Evolutionary conservation across 805 yeast genomes (phyloP).

Genomic region (Nadsonia fulvescens): DNA sequence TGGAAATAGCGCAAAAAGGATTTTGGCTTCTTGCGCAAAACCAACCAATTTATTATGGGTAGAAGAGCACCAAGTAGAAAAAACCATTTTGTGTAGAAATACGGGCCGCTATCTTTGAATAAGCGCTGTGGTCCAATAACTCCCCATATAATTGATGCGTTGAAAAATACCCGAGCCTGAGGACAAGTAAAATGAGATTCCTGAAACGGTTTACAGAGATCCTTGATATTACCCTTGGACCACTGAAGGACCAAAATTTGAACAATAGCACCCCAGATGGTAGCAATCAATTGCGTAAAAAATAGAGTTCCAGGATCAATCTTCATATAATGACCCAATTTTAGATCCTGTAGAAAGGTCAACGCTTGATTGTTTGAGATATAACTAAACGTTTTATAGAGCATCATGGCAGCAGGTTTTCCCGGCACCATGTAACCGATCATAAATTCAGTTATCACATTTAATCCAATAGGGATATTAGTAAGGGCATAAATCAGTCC

Average conservation of each 20-base stretch:
- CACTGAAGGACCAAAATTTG: constrained; percentile 27
- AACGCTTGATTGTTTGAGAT: constrained; percentile 37
- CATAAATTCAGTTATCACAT: constrained; percentile 44
- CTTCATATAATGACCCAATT: constrained; percentile 46
- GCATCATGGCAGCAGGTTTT: constrained; percentile 41
- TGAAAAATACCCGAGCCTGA: constrained; percentile 27
- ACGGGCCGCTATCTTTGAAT: constrained; percentile 30
- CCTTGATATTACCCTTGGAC: constrained; percentile 21
- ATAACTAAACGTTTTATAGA: constrained; percentile 41
- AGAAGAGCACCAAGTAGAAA: constrained; percentile 38
- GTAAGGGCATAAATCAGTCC: constrained; percentile 47
- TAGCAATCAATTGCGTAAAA: constrained; percentile 29
- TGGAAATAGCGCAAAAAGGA: constrained; percentile 30
- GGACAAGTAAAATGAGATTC: constrained; percentile 31
- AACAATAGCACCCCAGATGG: constrained; percentile 27
- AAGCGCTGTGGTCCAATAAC: constrained; percentile 43
- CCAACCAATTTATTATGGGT: constrained; percentile 24
- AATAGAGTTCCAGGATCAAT: constrained; percentile 46
- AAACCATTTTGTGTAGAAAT: constrained; percentile 37
- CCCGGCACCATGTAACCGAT: constrained; percentile 52
- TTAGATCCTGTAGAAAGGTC: constrained; percentile 35
- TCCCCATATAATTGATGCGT: constrained; percentile 50
- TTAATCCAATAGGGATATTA: constrained; percentile 38
- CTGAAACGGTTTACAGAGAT: constrained; percentile 28
- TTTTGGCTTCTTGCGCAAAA: constrained; percentile 22